Evolutionary conservation across 768 basidiomycete species (phyloP).

Genomic region (Arthromyces matolae): DNA sequence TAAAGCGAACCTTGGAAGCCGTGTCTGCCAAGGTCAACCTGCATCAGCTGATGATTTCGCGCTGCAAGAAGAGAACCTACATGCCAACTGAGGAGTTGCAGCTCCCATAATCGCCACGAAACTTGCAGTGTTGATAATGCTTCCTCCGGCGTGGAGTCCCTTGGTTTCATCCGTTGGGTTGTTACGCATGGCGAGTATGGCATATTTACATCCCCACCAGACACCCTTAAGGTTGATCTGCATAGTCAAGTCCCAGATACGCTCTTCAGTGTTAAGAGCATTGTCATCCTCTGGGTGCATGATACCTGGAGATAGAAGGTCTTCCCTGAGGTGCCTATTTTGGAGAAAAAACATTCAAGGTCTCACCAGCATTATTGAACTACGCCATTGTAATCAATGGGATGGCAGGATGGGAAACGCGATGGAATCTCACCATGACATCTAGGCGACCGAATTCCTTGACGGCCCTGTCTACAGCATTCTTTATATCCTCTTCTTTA

Average conservation of each 20-base stretch:
- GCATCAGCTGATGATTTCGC: constrained; percentile 11
- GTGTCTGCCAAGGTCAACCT: constrained; percentile 56
- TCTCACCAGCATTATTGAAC: constrained; percentile 89
- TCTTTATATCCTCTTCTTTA: constrained; percentile 83
- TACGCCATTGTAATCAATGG: constrained; percentile 25
- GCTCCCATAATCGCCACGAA: constrained; percentile 96
- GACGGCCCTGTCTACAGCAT: constrained; percentile 75
- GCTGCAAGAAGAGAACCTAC: constrained; percentile 42
- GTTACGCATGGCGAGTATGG: constrained; percentile 92
- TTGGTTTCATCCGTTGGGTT: constrained; percentile 82
- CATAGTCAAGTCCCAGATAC: constrained; percentile 93
- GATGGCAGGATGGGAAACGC: neutral
- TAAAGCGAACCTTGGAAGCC: constrained; percentile 71
- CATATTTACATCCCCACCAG: constrained; percentile 99
- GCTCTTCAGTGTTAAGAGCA: constrained; percentile 94
- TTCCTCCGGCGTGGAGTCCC: constrained; percentile 77
- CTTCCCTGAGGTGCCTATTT: neutral
- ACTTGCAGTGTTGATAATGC: constrained; percentile 97
- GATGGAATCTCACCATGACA: constrained; percentile 67
- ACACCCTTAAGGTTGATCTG: constrained; percentile 97
- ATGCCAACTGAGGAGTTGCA: constrained; percentile 97
- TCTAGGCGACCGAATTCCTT: constrained; percentile 90
- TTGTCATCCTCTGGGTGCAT: constrained; percentile 97
- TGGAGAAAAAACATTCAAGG: neutral
- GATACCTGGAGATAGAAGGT: constrained; percentile 55